Base-by-base conservation (phyloP, 257 asterid species). In the Ilex aquifolium region DNA sequence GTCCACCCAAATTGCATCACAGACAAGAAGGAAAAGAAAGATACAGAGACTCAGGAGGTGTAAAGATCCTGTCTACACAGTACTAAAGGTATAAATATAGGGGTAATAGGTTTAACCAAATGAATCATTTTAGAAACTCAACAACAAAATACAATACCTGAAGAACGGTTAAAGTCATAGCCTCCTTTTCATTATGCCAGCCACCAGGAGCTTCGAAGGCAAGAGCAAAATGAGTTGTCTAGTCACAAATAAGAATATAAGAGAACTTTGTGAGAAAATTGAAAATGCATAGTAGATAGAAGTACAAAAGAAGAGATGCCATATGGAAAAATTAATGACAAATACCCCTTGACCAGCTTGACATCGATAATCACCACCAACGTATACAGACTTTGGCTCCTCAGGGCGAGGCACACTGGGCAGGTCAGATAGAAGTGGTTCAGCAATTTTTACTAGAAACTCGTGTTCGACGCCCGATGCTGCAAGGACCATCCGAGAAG, bases 131-230 rank as follows among this genome's bases (percentile, higher is more conserved):
- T 12, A 49, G 54, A 49, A 49, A 12, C 13, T 13, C 54, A 49
- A 15, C 54, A 49, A 11, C 4, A 42, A 32, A 31, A 21, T 13
- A 10, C 9, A 56, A 52, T 76, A 90, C 95, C 97, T 87, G 97
- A 69, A 90, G 95, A 72, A 90, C 95, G 60, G 92, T 79, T 72
- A 88, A 75, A 49, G 66, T 70, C 66, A 87, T 68, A 39, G 95
- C 84, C 60, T 80, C 95, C 73, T 83, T 79, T 62, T 73, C 87
- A 16, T 80, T 64, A 42, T 75, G 10, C 97, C 95, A 90, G 61
- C 97, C 97, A 70, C 97, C 95, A 69, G 86, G 95, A 71, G 83
- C 79, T 80, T 87, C 95, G 60, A 90, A 90, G 59, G 95, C 97
- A 65, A 90, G 95, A 50, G 95, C 92, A 76, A 90, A 87, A 83